Evolutionary conservation across 495 filamentous ascomycete species (phyloP).

Genomic region (Penicillium alfredii): DNA sequence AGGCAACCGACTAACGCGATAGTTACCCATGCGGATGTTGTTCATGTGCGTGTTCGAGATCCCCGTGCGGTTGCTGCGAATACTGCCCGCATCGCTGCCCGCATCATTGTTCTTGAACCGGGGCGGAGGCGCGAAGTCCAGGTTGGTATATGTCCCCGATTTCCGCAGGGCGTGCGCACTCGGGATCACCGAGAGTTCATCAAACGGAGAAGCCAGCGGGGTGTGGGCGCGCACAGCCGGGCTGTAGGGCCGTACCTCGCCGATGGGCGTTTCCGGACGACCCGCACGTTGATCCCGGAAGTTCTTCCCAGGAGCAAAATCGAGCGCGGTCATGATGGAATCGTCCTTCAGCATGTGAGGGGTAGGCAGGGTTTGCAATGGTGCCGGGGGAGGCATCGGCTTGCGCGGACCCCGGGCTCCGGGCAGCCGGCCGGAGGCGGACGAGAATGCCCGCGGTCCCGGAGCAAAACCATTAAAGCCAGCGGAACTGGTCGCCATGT

Average conservation of each 20-base stretch:
- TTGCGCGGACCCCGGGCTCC: conserved; percentile 48
- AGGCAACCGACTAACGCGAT: conserved; percentile 82
- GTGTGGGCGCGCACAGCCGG: conserved; percentile 63
- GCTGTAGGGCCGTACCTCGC: conserved; percentile 68
- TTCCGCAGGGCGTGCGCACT: conserved; percentile 89
- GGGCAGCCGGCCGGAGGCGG: conserved; percentile 54
- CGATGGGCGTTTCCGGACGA: conserved; percentile 73
- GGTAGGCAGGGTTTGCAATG: conserved; percentile 72
- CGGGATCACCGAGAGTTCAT: conserved; percentile 78
- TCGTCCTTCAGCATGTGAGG: conserved; percentile 85
- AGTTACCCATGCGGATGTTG: conserved; percentile 82
- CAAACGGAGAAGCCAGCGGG: conserved; percentile 75
- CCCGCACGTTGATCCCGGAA: conserved; percentile 64
- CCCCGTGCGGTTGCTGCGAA: conserved; percentile 77
- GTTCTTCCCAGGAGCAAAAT: conserved; percentile 77
- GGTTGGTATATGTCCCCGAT: conserved; percentile 78
- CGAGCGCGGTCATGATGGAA: conserved; percentile 64
- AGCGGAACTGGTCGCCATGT: conserved; percentile 44
- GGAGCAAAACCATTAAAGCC: conserved; percentile 43
- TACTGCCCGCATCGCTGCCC: conserved; percentile 80
- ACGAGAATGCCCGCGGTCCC: conserved; percentile 59
- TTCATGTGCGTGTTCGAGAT: conserved; percentile 64
- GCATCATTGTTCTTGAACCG: conserved; percentile 70
- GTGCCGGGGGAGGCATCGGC: conserved; percentile 64
- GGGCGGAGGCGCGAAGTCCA: conserved; percentile 93